These are phyloP conservation scores for Pinus taeda DNA, from an alignment of 75 land plant genomes.

Conservation along the genomic window DNA sequence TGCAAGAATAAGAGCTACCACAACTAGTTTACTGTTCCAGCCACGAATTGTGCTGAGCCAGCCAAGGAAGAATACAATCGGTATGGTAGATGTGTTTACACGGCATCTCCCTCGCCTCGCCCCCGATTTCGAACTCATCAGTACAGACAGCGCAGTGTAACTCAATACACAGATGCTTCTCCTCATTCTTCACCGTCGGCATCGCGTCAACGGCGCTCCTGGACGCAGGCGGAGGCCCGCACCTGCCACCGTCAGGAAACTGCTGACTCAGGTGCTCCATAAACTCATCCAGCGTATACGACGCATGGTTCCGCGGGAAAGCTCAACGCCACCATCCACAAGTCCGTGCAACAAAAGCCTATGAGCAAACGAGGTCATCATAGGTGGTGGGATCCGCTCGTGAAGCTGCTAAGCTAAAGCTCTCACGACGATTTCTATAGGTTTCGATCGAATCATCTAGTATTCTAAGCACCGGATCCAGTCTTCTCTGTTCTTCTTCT, in stretches of 20 bases:
- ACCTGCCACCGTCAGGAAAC: conserved; percentile 23
- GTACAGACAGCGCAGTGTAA: conserved; percentile 61
- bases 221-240: conserved; percentile 77
- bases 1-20: no score
- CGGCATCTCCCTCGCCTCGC: conserved; percentile 54
- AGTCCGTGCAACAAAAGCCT: neutral
- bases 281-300: conserved; percentile 26
- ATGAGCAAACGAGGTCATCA: neutral
- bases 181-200: conserved; percentile 61
- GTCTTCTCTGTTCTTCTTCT: no score
- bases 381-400: neutral
- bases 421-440: no score
- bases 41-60: conserved; percentile 53
- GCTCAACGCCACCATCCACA: neutral
- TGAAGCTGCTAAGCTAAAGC: neutral
- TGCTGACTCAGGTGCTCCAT: conserved; percentile 52
- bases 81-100: conserved; percentile 63
- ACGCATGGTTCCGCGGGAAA: neutral
- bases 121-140: conserved; percentile 57
- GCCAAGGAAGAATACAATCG: conserved; percentile 52
- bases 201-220: conserved; percentile 65
- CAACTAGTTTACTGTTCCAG: no score
- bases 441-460: no score
- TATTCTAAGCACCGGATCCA: no score
- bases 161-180: conserved; percentile 35